phyloP scores from a whole-genome alignment of 2,329 filamentous ascomycete species.

The Neocatenulostroma microsporum region DNA sequence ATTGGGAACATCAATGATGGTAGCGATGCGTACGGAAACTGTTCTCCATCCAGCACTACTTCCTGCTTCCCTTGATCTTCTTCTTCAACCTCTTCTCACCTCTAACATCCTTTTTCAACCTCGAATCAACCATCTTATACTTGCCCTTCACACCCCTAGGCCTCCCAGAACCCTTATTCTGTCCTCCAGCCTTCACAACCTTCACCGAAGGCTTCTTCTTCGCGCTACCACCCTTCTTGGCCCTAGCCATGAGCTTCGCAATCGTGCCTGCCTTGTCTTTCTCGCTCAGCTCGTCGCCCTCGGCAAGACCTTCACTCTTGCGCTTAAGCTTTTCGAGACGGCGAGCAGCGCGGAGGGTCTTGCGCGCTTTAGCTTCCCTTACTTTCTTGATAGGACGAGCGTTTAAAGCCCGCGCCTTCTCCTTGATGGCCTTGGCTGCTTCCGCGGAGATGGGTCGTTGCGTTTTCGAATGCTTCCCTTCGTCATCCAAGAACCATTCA shows the following conservation, averaged over 20 bases:
- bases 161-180: slow-evolving; percentile 77
- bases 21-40: not conserved
- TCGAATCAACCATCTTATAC: slow-evolving; percentile 93
- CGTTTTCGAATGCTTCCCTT: slow-evolving; percentile 70
- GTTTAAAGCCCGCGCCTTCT: slow-evolving; percentile 86
- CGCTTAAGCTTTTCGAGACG: slow-evolving; percentile 89
- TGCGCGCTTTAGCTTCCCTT: slow-evolving; percentile 86
- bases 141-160: slow-evolving; percentile 89
- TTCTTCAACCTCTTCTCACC: slow-evolving; percentile 75
- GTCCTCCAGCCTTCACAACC: slow-evolving; percentile 78
- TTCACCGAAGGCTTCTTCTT: slow-evolving; percentile 77
- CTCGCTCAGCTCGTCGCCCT: slow-evolving; percentile 88
- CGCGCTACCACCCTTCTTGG: slow-evolving; percentile 49
- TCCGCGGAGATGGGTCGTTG: slow-evolving; percentile 88
- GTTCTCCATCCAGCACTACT: too few relatives aligned
- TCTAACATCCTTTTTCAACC: slow-evolving; percentile 93
- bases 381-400: slow-evolving; percentile 99
- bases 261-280: slow-evolving; percentile 91
- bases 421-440: slow-evolving; percentile 83
- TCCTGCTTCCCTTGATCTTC: slow-evolving; percentile 44
- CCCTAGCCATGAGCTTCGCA: slow-evolving; percentile 69
- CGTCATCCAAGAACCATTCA: slow-evolving; percentile 97
- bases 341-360: slow-evolving; percentile 93
- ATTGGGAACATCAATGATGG: not conserved
- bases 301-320: slow-evolving; percentile 84